Evolutionary conservation across 257 asterid species (phyloP).

Genomic region (Solanum ossicruentum): DNA sequence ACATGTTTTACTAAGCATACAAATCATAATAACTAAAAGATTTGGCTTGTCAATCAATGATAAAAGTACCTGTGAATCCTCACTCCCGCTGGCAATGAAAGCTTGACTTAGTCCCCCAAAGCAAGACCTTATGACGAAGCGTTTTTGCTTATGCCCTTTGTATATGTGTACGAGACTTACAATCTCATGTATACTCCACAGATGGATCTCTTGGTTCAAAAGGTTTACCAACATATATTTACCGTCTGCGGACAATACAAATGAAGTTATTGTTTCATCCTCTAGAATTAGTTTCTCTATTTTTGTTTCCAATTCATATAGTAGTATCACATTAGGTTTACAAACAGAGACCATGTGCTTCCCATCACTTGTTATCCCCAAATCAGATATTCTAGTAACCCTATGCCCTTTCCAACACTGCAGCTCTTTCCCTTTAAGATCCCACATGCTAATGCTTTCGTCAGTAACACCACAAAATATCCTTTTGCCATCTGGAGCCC

Average conservation of each 20-base stretch:
- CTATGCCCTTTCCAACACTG: slow-evolving; percentile 79
- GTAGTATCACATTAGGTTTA: slow-evolving; percentile 41
- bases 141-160: slow-evolving; percentile 73
- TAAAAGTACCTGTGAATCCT: slow-evolving; percentile 72
- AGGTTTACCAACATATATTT: slow-evolving; percentile 68
- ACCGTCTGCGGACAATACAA: slow-evolving; percentile 58
- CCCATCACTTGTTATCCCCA: slow-evolving; percentile 51
- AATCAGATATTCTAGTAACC: slow-evolving; percentile 51
- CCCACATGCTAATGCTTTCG: slow-evolving; percentile 82
- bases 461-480: slow-evolving; percentile 66
- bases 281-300: slow-evolving; percentile 63
- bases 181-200: slow-evolving; percentile 63
- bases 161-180: slow-evolving; percentile 45
- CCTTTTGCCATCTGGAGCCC: slow-evolving; percentile 69
- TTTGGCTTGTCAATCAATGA: background rate
- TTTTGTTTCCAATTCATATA: slow-evolving; percentile 64
- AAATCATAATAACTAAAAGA: background rate
- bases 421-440: slow-evolving; percentile 68
- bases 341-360: slow-evolving; percentile 62
- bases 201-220: slow-evolving; percentile 65
- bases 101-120: slow-evolving; percentile 79
- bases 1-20: background rate
- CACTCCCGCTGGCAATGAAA: slow-evolving; percentile 92
- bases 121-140: slow-evolving; percentile 75
- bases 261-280: slow-evolving; percentile 57